Base-by-base conservation (phyloP, 345 rosid genomes). In the Gossypium turneri region DNA sequence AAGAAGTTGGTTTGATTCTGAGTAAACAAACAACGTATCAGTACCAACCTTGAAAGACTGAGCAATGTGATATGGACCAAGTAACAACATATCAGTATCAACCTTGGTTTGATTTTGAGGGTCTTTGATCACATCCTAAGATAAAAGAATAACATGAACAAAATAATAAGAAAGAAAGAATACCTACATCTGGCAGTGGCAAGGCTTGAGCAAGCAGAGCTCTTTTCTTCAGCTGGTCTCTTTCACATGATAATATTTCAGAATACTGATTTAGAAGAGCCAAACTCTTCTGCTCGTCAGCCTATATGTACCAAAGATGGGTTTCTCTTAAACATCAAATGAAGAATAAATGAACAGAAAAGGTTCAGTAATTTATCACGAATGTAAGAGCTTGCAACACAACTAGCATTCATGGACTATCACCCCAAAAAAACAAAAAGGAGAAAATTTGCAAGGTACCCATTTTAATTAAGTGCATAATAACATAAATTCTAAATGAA, bases 151-250 rank as follows among this genome's bases (percentile, higher is more conserved):
- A 41, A n/a, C 4, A 59, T 47, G 51, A 12, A 15, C 15, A 67
- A 17, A 43, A 61, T 13, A 72, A 10, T 8, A 24, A 64, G 56
- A 27, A 44, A 27, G 29, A 67, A 45, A 56, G n/a, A 27, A 10
- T 22, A 69, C 94, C 43, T 85, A 95, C 99, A 93, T 90, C 98
- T 89, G 1, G 99, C 89, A 74, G 93, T 82, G 72, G 93, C 85
- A 95, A 79, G 47, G 88, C 82, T 50, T 94, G 97, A 25, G 97
- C 91, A 61, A 95, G 88, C 75, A 95, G 70, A 51, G 97, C 94
- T 67, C 87, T 78, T 83, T 95, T 95, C 84, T 83, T 86, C 68
- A 89, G 89, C n/a, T 76, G 83, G 59, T 88, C 86, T 62, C 79
- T 90, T 90, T 95, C 98, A 15, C 47, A 4, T n/a, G 97, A 85